Evolutionary conservation across 139 green algal species (phyloP).

Genomic region (Mychonastes homosphaera): DNA sequence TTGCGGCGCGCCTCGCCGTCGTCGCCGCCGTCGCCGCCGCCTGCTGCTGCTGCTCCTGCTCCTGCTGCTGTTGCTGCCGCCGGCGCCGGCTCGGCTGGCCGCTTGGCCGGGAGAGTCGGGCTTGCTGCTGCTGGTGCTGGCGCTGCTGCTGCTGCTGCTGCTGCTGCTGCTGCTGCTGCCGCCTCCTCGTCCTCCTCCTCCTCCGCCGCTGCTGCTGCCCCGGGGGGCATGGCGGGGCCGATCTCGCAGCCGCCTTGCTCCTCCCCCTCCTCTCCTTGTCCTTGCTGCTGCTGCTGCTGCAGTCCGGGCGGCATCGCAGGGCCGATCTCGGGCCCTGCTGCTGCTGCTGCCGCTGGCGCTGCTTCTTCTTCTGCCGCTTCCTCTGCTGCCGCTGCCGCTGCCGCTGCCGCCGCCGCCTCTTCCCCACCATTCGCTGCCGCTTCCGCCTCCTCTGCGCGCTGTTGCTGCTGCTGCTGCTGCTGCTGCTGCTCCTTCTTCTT

Average conservation of each 20-base stretch:
- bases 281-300: not conserved
- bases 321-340: not conserved
- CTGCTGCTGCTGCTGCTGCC: constrained; percentile 2
- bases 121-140: too few species aligned
- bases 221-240: not conserved
- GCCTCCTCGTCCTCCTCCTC: constrained; percentile 12
- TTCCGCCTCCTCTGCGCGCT: not conserved
- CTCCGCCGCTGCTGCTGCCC: constrained; percentile 1
- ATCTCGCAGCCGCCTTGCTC: not conserved
- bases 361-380: not conserved
- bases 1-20: not conserved
- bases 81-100: not conserved
- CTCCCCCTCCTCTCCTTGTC: not conserved
- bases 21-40: not conserved
- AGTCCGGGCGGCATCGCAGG: constrained; percentile 13
- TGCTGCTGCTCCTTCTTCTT: constrained; percentile 9
- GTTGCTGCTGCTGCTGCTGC: constrained; percentile 14
- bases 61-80: constrained; percentile 2
- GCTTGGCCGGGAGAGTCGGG: too few species aligned
- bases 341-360: not conserved
- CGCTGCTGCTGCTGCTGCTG: too few species aligned
- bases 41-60: constrained; percentile 2
- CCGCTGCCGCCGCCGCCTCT: not conserved
- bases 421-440: not conserved
- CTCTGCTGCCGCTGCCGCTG: constrained; percentile 9